Evolutionary conservation across 2,329 filamentous ascomycete genomes (phyloP).

Genomic region (Aspergillus thermomutatus): DNA sequence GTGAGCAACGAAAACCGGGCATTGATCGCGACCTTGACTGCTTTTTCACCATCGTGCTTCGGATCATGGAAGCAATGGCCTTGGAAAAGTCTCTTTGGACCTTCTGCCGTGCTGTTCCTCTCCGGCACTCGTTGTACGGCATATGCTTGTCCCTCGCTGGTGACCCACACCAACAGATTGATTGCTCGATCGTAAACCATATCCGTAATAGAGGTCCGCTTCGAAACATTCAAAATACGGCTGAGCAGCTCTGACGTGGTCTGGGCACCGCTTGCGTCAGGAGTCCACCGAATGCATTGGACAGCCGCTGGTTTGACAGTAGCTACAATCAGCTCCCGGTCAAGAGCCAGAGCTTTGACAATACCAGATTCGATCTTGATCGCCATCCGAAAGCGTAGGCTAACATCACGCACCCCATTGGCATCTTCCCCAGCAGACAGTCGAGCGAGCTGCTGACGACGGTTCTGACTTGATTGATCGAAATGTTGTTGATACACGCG

Average conservation of each 20-base stretch:
- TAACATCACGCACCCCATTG: conserved; percentile 77
- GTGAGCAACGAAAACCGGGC: conserved; percentile 92
- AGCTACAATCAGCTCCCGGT: conserved; percentile 88
- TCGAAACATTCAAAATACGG: conserved; percentile 80
- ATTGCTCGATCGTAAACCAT: conserved; percentile 96
- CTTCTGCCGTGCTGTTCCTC: conserved; percentile 37
- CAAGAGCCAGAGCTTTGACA: conserved; percentile 77
- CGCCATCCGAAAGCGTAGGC: conserved; percentile 90
- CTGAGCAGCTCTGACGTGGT: conserved; percentile 87
- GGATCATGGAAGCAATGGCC: conserved; percentile 89
- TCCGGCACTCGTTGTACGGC: conserved; percentile 71
- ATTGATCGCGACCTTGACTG: conserved; percentile 78
- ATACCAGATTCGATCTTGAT: conserved; percentile 98
- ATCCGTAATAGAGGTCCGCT: conserved; percentile 70
- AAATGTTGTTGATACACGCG: conserved; percentile 84
- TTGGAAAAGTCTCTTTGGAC: conserved; percentile 69
- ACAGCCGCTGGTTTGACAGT: conserved; percentile 90
- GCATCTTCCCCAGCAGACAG: conserved; percentile 76
- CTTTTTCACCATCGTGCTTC: conserved; percentile 55
- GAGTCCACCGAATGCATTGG: conserved; percentile 93
- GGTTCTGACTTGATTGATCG: conserved; percentile 44
- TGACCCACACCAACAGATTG: conserved; percentile 92
- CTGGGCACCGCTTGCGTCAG: conserved; percentile 75
- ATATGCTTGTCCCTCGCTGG: conserved; percentile 80
- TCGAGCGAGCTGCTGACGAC: conserved; percentile 44